Evolutionary conservation across 805 yeast genomes (phyloP), one percentile per base, ranked within the genome.

Genomic region (Scheffersomyces stipitis): DNA sequence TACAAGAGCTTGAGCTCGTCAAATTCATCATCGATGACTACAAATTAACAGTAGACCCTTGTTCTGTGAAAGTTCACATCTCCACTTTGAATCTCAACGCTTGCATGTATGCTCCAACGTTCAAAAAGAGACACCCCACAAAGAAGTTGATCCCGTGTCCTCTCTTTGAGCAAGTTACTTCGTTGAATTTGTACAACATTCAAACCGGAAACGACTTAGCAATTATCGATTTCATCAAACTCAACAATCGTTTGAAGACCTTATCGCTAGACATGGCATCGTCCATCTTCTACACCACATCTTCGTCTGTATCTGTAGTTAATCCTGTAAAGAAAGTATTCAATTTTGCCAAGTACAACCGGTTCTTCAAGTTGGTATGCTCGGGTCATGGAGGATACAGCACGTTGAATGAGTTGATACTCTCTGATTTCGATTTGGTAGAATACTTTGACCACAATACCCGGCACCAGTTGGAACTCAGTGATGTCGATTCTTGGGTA

Each of bases 241-340:
- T 42, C 10, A 66, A 66, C 41, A 52, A 54, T 18, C 59, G 61
- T 4, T 50, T 78, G 17, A 42, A 59, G 5, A 55, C 61, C 9
- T 41, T 80, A 15, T 57, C 64, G 7, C 53, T 80, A 10, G 84
- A 79, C 47, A 52, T 79, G 28, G 63, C 64, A 41, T 76, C 83
- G 23, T 59, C 58, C 17, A 66, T 78, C 10, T 79, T 69, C 37
- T 62, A 60, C 42, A 12, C 33, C 4, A 42, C 45, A 17, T 51
- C 46, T 27, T 27, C 33, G 9, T 20, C 24, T 10, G 24, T 7
- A 7, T 7, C 10, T 20, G 24, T 20, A 10, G 24, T 20, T 7
- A 20, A 7, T 20, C 24, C 24, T 7, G n/a, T n/a, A n/a, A 20
- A 20, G 24, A 20, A 20, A 20, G 10, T 10, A 20, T 69, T 68